Evolutionary conservation across 2,329 filamentous ascomycete genomes (phyloP).

Genomic region (Fusarium domesticum): DNA sequence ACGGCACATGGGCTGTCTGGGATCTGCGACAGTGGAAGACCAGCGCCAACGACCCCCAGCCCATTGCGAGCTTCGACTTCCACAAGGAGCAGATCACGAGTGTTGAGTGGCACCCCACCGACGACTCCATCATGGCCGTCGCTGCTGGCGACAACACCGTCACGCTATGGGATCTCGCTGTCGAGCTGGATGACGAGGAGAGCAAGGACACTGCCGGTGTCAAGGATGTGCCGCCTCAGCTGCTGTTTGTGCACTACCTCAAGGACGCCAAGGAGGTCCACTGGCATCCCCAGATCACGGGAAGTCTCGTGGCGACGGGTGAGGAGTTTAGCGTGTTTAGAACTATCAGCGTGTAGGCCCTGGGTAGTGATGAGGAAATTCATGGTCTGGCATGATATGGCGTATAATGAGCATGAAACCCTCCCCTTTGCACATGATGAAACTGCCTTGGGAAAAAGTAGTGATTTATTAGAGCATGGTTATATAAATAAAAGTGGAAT

Average conservation of each 20-base stretch:
- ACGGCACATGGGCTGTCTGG: conserved; percentile 94
- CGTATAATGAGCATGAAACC: conserved; percentile 15
- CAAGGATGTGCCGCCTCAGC: conserved; percentile 86
- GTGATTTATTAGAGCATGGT: background rate
- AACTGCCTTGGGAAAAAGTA: background rate
- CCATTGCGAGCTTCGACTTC: conserved; percentile 91
- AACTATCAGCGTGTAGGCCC: conserved; percentile 70
- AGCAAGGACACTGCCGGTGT: conserved; percentile 83
- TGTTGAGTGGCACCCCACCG: conserved; percentile 95
- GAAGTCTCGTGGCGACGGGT: conserved; percentile 84
- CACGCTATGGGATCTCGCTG: conserved; percentile 93
- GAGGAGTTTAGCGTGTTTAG: conserved; percentile 84
- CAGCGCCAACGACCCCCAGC: conserved; percentile 59
- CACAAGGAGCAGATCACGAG: conserved; percentile 96
- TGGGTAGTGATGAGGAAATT: conserved; percentile 6
- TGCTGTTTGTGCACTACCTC: conserved; percentile 96
- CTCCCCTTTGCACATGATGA: background rate
- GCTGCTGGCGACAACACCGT: conserved; percentile 91
- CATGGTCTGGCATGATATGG: conserved; percentile 26
- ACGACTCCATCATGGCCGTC: conserved; percentile 92
- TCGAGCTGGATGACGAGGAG: conserved; percentile 96
- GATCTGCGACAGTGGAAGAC: conserved; percentile 91
- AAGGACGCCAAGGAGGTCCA: conserved; percentile 93
- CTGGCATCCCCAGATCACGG: conserved; percentile 96
- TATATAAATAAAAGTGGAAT: background rate